Base-by-base conservation (phyloP, 257 asterid species). In the Penstemon davidsonii region DNA sequence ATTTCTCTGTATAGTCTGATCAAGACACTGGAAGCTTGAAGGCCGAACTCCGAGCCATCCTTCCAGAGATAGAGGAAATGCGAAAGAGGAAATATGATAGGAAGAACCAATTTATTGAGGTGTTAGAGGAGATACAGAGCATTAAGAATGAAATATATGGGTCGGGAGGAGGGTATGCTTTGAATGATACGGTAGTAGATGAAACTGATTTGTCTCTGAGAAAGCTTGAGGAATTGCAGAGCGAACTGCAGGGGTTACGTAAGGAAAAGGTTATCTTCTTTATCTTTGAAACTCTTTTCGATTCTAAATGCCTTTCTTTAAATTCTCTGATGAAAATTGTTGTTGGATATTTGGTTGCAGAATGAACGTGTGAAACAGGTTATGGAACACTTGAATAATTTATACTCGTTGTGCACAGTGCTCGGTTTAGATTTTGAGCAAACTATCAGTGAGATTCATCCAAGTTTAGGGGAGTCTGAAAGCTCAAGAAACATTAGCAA, bases 1-100 rank as follows among this genome's bases (percentile, higher is more conserved):
- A 38, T 59, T 71, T 75, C 49, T 52, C 45, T 46, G 59, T 66
- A 63, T 78, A 94, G 99, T 68, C 89, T 77, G 93, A 94, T 77
- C 89, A 94, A 72, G 83, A 79, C 73, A 83, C 77, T 55, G 87
- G 80, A 77, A 88, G 88, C 84, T 80, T 94, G 83, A 94, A 88
- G 77, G 95, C 85, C 50, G 96, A 94, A 73, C 95, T 87, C 58
- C 73, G 76, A 75, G 78, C 90, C 70, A 91, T 87, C 75, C 81
- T 94, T 58, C 96, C 97, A 50, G 85, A 91, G 80, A 71, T 88
- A 72, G 95, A 94, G 75, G 99, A 91, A 84, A 94, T 91, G 99
- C 77, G 83, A 61, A 94, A 83, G 76, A 85, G 91, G 83, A 87
- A 83, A 76, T 69, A 66, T 62, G 99, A 94, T 12, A 82, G 99